Evolutionary conservation across 1,139 yeast genomes (phyloP).

Genomic region (Sugiyamaella neomexicana): DNA sequence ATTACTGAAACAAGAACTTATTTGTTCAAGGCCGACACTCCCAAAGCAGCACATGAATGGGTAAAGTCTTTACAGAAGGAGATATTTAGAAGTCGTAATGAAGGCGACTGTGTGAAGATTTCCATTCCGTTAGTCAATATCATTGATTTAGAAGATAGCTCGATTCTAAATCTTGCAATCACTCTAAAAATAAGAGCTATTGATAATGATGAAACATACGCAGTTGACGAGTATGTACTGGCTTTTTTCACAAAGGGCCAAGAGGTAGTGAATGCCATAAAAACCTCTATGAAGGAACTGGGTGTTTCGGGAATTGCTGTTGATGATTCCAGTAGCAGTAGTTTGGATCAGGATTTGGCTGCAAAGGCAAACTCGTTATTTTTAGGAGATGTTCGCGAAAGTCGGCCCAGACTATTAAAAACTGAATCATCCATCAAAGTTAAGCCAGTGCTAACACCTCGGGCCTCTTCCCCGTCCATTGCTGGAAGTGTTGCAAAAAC

Average conservation of each 20-base stretch:
- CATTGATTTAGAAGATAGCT: slow-evolving; percentile 57
- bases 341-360: slow-evolving; percentile 13
- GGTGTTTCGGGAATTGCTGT: slow-evolving; percentile 26
- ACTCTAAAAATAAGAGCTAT: slow-evolving; percentile 51
- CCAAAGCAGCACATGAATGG: slow-evolving; percentile 78
- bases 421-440: slow-evolving; percentile 10
- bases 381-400: slow-evolving; percentile 8
- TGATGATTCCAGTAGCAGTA: neutral
- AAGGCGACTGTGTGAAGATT: slow-evolving; percentile 70
- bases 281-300: slow-evolving; percentile 20
- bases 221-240: slow-evolving; percentile 65
- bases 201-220: slow-evolving; percentile 53
- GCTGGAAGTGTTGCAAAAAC: neutral
- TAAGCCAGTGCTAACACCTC: neutral
- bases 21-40: slow-evolving; percentile 70
- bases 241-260: slow-evolving; percentile 52
- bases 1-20: slow-evolving; percentile 60
- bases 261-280: slow-evolving; percentile 25
- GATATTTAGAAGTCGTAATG: slow-evolving; percentile 70
- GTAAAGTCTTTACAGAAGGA: slow-evolving; percentile 70
- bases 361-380: neutral
- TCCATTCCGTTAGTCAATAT: slow-evolving; percentile 74
- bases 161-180: slow-evolving; percentile 52
- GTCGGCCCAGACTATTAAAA: slow-evolving; percentile 6
- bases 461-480: neutral